phyloP scores from a whole-genome alignment of 208 protist genomes.

The Crithidia acanthocephali region DNA sequence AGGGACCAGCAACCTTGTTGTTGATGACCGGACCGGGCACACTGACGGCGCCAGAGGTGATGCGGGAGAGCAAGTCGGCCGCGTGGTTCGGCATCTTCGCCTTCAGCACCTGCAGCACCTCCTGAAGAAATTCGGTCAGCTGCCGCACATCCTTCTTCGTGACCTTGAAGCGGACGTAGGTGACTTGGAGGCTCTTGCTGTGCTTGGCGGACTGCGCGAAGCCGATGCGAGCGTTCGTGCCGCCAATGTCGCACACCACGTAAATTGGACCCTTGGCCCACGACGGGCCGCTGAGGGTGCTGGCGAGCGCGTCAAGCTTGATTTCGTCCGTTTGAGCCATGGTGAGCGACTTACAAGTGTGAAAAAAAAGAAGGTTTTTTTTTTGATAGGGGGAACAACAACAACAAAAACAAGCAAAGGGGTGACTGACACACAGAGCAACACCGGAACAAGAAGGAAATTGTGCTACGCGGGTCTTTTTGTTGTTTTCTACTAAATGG shows the following conservation, averaged over 20 bases:
- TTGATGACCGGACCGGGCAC: slow-evolving; percentile 66
- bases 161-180: slow-evolving; percentile 59
- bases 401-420: no score
- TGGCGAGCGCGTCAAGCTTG: slow-evolving; percentile 38
- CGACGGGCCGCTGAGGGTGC: slow-evolving; percentile 26
- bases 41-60: slow-evolving; percentile 53
- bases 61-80: slow-evolving; percentile 37
- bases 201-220: slow-evolving; percentile 37
- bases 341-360: no score
- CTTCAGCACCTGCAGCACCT: slow-evolving; percentile 43
- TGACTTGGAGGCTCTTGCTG: slow-evolving; percentile 29
- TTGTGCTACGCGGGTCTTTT: no score
- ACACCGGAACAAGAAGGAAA: no score
- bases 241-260: slow-evolving; percentile 77
- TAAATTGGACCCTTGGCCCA: slow-evolving; percentile 51
- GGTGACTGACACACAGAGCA: no score
- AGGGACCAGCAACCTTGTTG: slow-evolving; percentile 55
- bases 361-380: no score
- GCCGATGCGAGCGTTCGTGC: slow-evolving; percentile 73
- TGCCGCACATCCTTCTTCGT: slow-evolving; percentile 48
- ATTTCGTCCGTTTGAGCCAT: slow-evolving; percentile 33
- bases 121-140: slow-evolving; percentile 52
- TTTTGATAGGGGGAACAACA: no score
- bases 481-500: no score
- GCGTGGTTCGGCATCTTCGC: slow-evolving; percentile 18